Percentiles rank a stretch among this genome's conserved stretches.
Conservation (phyloP, 306 rosid species). For the Fagus crenata region DNA sequence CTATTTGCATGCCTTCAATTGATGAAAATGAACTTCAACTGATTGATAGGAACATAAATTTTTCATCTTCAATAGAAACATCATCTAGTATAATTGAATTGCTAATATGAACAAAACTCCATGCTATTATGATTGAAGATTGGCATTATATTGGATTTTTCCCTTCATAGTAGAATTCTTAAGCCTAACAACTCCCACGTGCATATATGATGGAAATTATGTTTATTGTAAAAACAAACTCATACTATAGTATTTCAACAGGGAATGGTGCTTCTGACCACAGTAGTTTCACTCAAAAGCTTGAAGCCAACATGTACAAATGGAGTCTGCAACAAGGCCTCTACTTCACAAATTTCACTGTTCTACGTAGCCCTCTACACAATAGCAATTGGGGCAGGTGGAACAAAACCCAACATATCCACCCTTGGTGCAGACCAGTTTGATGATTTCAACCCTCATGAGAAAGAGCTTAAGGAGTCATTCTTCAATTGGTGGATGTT, state of each 20-base stretch:
- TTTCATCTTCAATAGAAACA: constrained; percentile 12
- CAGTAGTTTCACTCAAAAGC: constrained; percentile 54
- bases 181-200: neutral
- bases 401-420: constrained; percentile 68
- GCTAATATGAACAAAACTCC: neutral
- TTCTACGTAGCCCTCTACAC: constrained; percentile 62
- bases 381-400: constrained; percentile 68
- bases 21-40: constrained; percentile 21
- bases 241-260: neutral
- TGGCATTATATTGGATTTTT: neutral
- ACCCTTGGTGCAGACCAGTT: constrained; percentile 86
- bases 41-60: constrained; percentile 16
- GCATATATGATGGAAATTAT: neutral
- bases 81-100: neutral
- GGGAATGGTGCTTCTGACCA: constrained; percentile 59
- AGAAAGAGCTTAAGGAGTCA: constrained; percentile 58
- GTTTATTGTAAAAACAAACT: no score
- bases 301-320: constrained; percentile 49
- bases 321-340: constrained; percentile 54
- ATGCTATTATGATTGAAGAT: neutral
- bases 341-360: constrained; percentile 39
- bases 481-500: constrained; percentile 89
- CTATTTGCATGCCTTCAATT: constrained; percentile 19
- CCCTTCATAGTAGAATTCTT: neutral
- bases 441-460: constrained; percentile 55